Percentiles rank a stretch among this genome's conserved stretches.
These are phyloP conservation scores for Daldinia decipiens DNA, from an alignment of 495 filamentous ascomycete species.

Conservation along the genomic window DNA sequence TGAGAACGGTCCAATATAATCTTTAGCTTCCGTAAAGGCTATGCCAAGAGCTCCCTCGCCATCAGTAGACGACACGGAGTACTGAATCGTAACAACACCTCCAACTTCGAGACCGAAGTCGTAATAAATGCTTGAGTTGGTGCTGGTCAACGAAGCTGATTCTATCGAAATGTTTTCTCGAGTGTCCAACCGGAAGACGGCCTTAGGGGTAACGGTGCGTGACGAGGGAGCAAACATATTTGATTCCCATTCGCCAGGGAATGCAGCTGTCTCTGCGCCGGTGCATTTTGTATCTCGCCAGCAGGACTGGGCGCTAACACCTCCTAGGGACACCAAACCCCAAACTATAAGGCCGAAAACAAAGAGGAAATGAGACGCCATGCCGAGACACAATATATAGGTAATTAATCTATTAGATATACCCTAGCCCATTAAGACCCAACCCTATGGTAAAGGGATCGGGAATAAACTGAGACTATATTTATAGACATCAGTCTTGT, in stretches of 20 bases:
- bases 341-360: slow-evolving; percentile 13
- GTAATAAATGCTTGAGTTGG: slow-evolving; percentile 62
- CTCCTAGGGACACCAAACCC: slow-evolving; percentile 9
- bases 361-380: slow-evolving; percentile 27
- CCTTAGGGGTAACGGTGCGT: slow-evolving; percentile 61
- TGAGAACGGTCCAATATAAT: slow-evolving; percentile 69
- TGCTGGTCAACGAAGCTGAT: slow-evolving; percentile 51
- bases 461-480: slow-evolving; percentile 14
- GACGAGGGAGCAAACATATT: slow-evolving; percentile 69
- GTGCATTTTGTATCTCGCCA: slow-evolving; percentile 68
- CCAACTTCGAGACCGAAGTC: slow-evolving; percentile 70
- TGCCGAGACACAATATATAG: slow-evolving; percentile 19
- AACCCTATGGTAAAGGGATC: not conserved
- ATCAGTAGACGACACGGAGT: slow-evolving; percentile 49
- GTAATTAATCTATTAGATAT: slow-evolving; percentile 4
- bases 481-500: slow-evolving; percentile 17
- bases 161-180: slow-evolving; percentile 46
- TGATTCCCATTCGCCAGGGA: slow-evolving; percentile 68
- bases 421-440: not conserved
- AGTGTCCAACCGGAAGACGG: slow-evolving; percentile 55
- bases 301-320: slow-evolving; percentile 54
- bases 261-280: slow-evolving; percentile 62
- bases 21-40: slow-evolving; percentile 70
- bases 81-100: slow-evolving; percentile 63
- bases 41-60: slow-evolving; percentile 63